Percentiles rank a stretch among this genome's conserved stretches.
Conservation (phyloP, 2,329 filamentous ascomycete species). For the Arthrobotrys sphaeroides region DNA sequence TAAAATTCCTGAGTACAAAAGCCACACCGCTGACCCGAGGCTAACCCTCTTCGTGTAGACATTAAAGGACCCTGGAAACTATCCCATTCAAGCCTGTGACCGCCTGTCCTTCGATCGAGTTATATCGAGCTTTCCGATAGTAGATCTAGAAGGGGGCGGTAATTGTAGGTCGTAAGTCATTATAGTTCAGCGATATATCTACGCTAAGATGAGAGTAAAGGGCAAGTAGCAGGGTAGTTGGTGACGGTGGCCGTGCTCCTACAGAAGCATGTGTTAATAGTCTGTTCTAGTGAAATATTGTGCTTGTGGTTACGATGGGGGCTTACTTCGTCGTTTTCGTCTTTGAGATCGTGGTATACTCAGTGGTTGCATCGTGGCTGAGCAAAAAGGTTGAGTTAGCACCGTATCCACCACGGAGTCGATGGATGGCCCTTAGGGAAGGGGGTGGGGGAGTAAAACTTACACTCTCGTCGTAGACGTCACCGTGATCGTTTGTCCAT, state of each 20-base stretch:
- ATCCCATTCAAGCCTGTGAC: too few relatives aligned
- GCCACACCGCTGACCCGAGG: too few relatives aligned
- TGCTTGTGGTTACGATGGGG: too few relatives aligned
- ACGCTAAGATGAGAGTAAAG: neutral
- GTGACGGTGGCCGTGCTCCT: slow-evolving; percentile 33
- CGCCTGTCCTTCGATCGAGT: too few relatives aligned
- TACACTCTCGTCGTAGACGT: slow-evolving; percentile 23
- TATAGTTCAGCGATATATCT: too few relatives aligned
- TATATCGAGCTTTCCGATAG: too few relatives aligned
- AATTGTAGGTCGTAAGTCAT: neutral
- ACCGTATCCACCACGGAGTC: too few relatives aligned
- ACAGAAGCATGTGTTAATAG: neutral
- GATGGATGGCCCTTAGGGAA: too few relatives aligned
- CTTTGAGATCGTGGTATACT: slow-evolving; percentile 20
- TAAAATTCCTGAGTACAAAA: too few relatives aligned
- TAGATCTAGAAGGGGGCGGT: neutral
- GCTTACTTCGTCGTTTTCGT: slow-evolving; percentile 23
- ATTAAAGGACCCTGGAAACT: too few relatives aligned
- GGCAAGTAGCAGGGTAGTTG: slow-evolving; percentile 19
- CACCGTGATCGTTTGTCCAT: slow-evolving; percentile 4
- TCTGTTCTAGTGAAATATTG: neutral
- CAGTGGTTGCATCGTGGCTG: slow-evolving; percentile 31
- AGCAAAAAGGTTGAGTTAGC: neutral
- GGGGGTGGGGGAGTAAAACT: neutral
- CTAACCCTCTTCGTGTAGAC: too few relatives aligned